Percentiles rank a stretch among this genome's conserved stretches.
phyloP scores from a whole-genome alignment of 1,284 basidiomycete genomes.

The Ceratobasidium sp. region DNA sequence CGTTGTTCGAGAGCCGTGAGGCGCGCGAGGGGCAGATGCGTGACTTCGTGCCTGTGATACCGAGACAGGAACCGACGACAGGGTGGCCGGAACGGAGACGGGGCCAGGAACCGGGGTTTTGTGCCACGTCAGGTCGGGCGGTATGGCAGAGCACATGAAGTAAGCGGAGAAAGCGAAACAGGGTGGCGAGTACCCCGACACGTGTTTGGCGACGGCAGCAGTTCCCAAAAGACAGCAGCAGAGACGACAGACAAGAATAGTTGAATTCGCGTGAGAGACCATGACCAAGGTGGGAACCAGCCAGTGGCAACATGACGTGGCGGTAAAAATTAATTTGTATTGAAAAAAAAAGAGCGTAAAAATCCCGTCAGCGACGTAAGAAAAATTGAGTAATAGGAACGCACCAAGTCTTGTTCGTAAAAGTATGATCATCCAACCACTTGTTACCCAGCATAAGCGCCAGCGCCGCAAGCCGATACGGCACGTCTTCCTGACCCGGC shows the following conservation, averaged over 20 bases:
- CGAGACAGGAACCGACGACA: too few species aligned
- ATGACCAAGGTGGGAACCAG: neutral
- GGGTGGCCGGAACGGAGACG: too few species aligned
- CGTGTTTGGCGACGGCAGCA: neutral
- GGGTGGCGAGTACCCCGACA: constrained; percentile 13
- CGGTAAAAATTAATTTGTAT: neutral
- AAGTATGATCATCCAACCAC: constrained; percentile 93
- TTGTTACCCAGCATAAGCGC: constrained; percentile 92
- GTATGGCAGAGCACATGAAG: neutral
- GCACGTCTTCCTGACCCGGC: constrained; percentile 38
- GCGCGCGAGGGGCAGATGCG: constrained; percentile 42
- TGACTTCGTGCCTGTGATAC: constrained; percentile 46
- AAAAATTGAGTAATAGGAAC: constrained; percentile 52
- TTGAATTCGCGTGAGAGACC: neutral
- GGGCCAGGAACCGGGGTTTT: neutral
- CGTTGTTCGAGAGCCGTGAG: constrained; percentile 46
- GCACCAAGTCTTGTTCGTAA: constrained; percentile 92
- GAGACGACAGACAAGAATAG: constrained; percentile 1
- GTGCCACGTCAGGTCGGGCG: neutral
- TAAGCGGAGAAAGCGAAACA: neutral
- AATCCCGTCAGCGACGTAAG: constrained; percentile 1
- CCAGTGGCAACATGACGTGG: constrained; percentile 24
- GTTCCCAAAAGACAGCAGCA: neutral
- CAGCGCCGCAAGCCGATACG: constrained; percentile 68
- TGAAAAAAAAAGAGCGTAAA: constrained; percentile 37